A percentile compares a stretch with the other conserved stretches of the same genome.
Conservation (phyloP, 768 basidiomycete species). For the Tylopilus plumbeoviolaceoides region DNA sequence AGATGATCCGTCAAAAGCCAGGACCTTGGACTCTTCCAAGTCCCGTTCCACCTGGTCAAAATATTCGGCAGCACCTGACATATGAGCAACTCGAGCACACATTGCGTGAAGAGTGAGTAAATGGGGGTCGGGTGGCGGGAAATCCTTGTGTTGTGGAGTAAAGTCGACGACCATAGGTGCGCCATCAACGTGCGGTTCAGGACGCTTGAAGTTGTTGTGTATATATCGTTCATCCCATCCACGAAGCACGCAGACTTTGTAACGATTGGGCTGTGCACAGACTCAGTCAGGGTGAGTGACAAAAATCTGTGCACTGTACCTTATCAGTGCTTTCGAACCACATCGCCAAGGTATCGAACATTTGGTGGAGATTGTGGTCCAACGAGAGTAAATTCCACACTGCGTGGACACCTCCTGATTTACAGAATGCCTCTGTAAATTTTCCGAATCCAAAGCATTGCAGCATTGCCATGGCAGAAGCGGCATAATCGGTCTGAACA, state of each 20-base stretch:
- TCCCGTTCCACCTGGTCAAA: not conserved
- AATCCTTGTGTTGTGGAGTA: too few species aligned
- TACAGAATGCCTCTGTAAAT: not conserved
- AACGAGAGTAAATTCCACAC: slow-evolving; percentile 1
- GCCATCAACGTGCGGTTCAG: too few species aligned
- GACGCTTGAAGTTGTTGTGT: too few species aligned
- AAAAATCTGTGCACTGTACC: not conserved
- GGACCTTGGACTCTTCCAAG: not conserved
- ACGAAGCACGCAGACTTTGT: too few species aligned
- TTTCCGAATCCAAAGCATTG: not conserved
- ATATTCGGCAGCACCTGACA: slow-evolving; percentile 3
- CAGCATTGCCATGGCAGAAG: not conserved
- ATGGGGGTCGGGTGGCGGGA: too few species aligned
- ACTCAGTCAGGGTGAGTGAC: not conserved
- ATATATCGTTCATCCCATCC: too few species aligned
- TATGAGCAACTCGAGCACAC: slow-evolving; percentile 2
- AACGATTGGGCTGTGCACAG: too few species aligned
- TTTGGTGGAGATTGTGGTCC: rapidly evolving
- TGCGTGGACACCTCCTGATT: not conserved
- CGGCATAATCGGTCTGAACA: not conserved
- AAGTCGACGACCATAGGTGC: too few species aligned
- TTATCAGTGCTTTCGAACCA: not conserved
- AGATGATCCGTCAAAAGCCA: slow-evolving; percentile 4
- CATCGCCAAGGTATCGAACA: not conserved
- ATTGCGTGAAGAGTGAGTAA: not conserved